A percentile compares a stretch with the other conserved stretches of the same genome.
Conservation (phyloP, 495 filamentous ascomycete species). For the Xylaria acuta region DNA sequence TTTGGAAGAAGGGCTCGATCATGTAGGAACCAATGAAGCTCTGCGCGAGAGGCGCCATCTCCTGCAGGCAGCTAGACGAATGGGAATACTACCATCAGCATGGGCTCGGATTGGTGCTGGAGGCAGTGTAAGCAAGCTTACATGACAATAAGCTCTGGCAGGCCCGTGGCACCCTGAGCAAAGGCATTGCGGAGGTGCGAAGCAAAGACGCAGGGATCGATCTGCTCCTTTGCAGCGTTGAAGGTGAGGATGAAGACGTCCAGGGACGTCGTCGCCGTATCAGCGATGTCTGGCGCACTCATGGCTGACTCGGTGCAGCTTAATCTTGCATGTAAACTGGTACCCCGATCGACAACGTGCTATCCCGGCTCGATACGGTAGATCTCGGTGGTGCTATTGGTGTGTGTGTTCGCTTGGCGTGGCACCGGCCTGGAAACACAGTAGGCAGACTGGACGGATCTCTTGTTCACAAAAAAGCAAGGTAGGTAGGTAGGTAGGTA, state of each 20-base stretch:
- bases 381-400: neutral
- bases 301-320: neutral
- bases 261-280: constrained; percentile 34
- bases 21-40: constrained; percentile 86
- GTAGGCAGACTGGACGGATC: neutral
- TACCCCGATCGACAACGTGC: neutral
- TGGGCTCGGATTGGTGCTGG: constrained; percentile 30
- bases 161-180: constrained; percentile 49
- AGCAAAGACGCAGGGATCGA: constrained; percentile 70
- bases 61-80: constrained; percentile 74
- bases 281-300: neutral
- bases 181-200: constrained; percentile 75
- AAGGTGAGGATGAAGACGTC: constrained; percentile 82
- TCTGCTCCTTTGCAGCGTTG: constrained; percentile 78
- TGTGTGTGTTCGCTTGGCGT: constrained; percentile 7
- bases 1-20: constrained; percentile 75
- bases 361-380: neutral
- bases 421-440: neutral
- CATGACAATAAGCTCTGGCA: constrained; percentile 74
- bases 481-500: too few relatives aligned
- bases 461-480: neutral
- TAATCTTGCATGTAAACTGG: neutral
- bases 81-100: constrained; percentile 18
- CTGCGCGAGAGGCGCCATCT: constrained; percentile 82
- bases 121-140: constrained; percentile 32